These are phyloP conservation scores for Hymenoscyphus linearis DNA, from an alignment of 2,329 filamentous ascomycete species.

Conservation along the genomic window DNA sequence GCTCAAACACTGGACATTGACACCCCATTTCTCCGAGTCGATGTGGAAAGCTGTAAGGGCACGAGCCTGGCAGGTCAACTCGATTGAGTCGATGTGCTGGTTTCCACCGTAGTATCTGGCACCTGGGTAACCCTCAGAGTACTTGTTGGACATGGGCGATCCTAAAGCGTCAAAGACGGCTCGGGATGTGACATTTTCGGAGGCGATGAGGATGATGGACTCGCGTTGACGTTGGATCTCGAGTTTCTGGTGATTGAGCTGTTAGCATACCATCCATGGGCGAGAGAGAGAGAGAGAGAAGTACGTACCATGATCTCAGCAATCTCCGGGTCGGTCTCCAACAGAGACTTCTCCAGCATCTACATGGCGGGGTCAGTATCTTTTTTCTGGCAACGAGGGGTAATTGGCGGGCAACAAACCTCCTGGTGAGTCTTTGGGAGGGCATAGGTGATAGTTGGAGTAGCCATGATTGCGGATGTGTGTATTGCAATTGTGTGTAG, in stretches of 20 bases:
- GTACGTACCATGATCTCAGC: conserved; percentile 85
- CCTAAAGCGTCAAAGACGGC: conserved; percentile 97
- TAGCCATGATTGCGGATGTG: conserved; percentile 19
- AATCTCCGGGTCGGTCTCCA: conserved; percentile 90
- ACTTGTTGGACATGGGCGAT: conserved; percentile 96
- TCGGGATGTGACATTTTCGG: conserved; percentile 98
- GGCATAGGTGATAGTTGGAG: conserved; percentile 43
- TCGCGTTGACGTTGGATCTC: conserved; percentile 97
- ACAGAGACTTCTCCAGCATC: conserved; percentile 94
- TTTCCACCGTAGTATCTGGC: conserved; percentile 99
- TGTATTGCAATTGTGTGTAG: conserved; percentile 6
- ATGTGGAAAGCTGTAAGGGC: conserved; percentile 88
- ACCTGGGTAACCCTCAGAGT: conserved; percentile 97
- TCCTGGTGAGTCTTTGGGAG: conserved; percentile 62
- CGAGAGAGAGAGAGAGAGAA: background rate
- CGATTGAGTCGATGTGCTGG: conserved; percentile 96
- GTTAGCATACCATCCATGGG: conserved; percentile 3
- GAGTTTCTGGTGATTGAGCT: conserved; percentile 55
- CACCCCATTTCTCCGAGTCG: conserved; percentile 87
- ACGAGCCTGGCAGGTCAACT: conserved; percentile 90
- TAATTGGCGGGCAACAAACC: conserved; percentile 39
- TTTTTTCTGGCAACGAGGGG: background rate
- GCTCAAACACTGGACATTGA: conserved; percentile 93
- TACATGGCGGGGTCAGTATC: conserved; percentile 41
- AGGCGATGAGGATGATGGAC: conserved; percentile 97